A percentile compares a stretch with the other conserved stretches of the same genome.
Evolutionary conservation across 2,329 filamentous ascomycete species (phyloP).

Genomic region (Microsporum audouinii): DNA sequence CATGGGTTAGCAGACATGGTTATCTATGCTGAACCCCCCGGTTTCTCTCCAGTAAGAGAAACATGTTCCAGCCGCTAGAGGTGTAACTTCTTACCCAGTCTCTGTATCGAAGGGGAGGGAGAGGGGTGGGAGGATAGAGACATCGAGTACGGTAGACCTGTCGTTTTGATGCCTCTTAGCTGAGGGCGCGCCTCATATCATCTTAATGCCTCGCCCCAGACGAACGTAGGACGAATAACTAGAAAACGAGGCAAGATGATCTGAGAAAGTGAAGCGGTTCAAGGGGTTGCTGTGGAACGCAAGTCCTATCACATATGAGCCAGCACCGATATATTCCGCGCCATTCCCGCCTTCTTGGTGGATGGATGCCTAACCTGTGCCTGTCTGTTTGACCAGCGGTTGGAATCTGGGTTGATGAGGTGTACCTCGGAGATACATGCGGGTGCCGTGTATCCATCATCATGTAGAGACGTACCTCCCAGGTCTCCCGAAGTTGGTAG

Average conservation of each 20-base stretch:
- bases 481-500: no score
- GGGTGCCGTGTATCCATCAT: no score
- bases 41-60: not conserved
- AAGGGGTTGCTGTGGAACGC: not conserved
- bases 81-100: no score
- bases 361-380: not conserved
- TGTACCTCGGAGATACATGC: not conserved
- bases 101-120: not conserved
- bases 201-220: not conserved
- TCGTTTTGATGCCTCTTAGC: not conserved
- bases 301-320: not conserved
- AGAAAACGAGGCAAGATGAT: not conserved
- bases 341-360: not conserved
- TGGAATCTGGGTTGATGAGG: not conserved
- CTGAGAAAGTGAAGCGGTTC: not conserved
- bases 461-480: not conserved
- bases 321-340: not conserved
- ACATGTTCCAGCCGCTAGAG: not conserved
- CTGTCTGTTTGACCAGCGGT: not conserved
- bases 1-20: not conserved
- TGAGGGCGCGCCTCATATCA: not conserved
- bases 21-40: not conserved
- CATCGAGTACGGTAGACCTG: not conserved
- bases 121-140: not conserved
- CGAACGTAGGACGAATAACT: not conserved